Evolutionary conservation across 352 stramenopile species (phyloP), one percentile per base, ranked within the genome.

Genomic region (Phytophthora ramorum): DNA sequence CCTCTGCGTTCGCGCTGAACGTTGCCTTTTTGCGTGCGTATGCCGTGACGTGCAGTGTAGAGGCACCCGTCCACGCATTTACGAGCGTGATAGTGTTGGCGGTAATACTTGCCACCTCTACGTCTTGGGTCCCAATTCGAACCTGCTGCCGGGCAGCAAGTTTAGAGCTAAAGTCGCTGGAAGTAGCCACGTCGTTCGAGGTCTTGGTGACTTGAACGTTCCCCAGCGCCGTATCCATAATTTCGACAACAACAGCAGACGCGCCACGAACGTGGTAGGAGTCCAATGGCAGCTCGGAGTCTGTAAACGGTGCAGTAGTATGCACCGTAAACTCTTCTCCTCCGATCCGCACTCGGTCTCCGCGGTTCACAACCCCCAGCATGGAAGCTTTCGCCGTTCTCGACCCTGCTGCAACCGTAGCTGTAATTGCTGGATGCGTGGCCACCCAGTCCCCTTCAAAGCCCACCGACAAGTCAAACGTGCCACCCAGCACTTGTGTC

Each of bases 21-120:
- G 65, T 88, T 43, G 85, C 72, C 48, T 92, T 95, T 47, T 92
- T 92, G 4, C 83, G 75, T 41, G 73, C 79, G 56, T 87, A 89
- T 0, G 83, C 78, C 2, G 87, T 95, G 35, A 90, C 73, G 24
- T 92, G 84, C 19, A 71, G 37, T 2, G 24, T 60, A 7, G 71
- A 71, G 7, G 63, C 52, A 14, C 66, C 73, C 0, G 74, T 64
- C 87, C 87, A 95, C 4, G 60, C 58, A 24, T 81, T 71, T 45
- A 63, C 68, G 34, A 93, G 63, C 1, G 58, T 84, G 4, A 92
- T n/a, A 2, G 48, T 58, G 9, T 48, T 69, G 0, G 57, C 7
- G n/a, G 16, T 70, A 22, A 88, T 70, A 5, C 28, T 64, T 1
- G 58, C 58, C 14, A 93, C 76, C 41, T 66, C 57, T 34, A 92